Percentiles rank a stretch among this genome's conserved stretches.
These are phyloP conservation scores for Saturnispora quitensis DNA, from an alignment of 805 yeast genomes.

Conservation along the genomic window DNA sequence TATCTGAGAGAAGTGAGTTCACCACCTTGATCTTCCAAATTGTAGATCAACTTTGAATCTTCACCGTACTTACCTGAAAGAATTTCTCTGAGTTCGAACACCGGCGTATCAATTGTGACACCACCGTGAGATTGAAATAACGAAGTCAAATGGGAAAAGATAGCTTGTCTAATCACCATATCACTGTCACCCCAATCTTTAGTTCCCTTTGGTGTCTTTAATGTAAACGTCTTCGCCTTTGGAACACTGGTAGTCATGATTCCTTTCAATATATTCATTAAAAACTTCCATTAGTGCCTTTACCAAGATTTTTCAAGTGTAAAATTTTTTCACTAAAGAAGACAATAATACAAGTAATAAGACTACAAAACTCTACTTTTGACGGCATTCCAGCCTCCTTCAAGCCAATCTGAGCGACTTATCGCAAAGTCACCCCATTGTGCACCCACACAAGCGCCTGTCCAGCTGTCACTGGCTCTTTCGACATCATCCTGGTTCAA, in stretches of 20 bases:
- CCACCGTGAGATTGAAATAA: constrained; percentile 95
- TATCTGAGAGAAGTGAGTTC: constrained; percentile 91
- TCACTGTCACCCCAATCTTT: constrained; percentile 98
- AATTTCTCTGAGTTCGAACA: constrained; percentile 90
- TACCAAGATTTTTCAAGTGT: neutral
- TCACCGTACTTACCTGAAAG: constrained; percentile 97
- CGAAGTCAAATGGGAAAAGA: constrained; percentile 61
- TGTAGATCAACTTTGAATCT: constrained; percentile 92
- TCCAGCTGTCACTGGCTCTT: constrained; percentile 53
- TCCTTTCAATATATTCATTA: constrained; percentile 3
- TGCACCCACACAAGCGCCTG: constrained; percentile 65
- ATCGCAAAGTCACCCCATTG: constrained; percentile 50
- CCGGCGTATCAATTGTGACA: constrained; percentile 97
- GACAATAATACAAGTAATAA: neutral
- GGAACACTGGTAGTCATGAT: neutral
- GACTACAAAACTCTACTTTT: constrained; percentile 1
- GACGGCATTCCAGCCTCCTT: constrained; percentile 39
- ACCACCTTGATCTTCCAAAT: constrained; percentile 98
- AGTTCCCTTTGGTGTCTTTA: constrained; percentile 95
- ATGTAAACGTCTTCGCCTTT: constrained; percentile 36
- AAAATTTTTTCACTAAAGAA: neutral
- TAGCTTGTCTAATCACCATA: constrained; percentile 87
- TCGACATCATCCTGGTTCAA: constrained; percentile 37
- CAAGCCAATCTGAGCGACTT: constrained; percentile 56
- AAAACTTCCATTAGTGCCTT: neutral